A percentile compares a stretch with the other conserved stretches of the same genome.
Conservation (phyloP, 2,329 filamentous ascomycete species). For the Verticillium dahliae region DNA sequence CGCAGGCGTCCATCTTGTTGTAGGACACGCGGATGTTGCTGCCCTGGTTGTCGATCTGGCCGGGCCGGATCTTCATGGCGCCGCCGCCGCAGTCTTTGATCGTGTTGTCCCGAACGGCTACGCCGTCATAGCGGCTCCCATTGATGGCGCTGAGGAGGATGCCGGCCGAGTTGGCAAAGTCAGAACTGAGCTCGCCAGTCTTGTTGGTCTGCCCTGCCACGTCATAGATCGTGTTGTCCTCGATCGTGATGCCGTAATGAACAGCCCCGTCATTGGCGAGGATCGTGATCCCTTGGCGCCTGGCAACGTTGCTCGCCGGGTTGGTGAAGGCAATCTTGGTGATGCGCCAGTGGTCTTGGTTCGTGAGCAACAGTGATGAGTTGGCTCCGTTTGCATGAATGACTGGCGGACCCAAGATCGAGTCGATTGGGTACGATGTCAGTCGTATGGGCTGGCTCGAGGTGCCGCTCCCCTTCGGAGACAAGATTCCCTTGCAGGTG, state of each 20-base stretch:
- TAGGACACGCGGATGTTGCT: constrained; percentile 10
- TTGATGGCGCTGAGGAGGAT: constrained; percentile 7
- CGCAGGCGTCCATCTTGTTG: constrained; percentile 14
- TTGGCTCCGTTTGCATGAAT: constrained; percentile 14
- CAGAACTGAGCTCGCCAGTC: constrained; percentile 5
- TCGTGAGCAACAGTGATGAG: constrained; percentile 13
- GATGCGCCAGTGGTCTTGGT: constrained; percentile 17
- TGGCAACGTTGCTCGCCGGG: constrained; percentile 7
- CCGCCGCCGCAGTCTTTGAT: constrained; percentile 17
- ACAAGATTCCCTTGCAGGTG: constrained; percentile 12
- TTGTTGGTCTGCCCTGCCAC: constrained; percentile 17
- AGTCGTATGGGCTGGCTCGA: constrained; percentile 9
- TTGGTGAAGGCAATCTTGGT: constrained; percentile 14
- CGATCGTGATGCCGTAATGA: constrained; percentile 15
- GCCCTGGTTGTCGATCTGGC: constrained; percentile 13
- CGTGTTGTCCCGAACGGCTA: constrained; percentile 13
- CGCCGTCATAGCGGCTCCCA: constrained; percentile 15
- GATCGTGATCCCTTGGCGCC: constrained; percentile 14
- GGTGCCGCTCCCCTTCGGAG: constrained; percentile 14
- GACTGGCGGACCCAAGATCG: constrained; percentile 6
- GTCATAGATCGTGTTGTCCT: constrained; percentile 13
- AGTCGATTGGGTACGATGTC: constrained; percentile 11
- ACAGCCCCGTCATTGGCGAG: constrained; percentile 14
- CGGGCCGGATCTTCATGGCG: constrained; percentile 17
- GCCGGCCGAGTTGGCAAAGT: constrained; percentile 12